Evolutionary conservation across 257 asterid genomes (phyloP).

Genomic region (Lantana camara): DNA sequence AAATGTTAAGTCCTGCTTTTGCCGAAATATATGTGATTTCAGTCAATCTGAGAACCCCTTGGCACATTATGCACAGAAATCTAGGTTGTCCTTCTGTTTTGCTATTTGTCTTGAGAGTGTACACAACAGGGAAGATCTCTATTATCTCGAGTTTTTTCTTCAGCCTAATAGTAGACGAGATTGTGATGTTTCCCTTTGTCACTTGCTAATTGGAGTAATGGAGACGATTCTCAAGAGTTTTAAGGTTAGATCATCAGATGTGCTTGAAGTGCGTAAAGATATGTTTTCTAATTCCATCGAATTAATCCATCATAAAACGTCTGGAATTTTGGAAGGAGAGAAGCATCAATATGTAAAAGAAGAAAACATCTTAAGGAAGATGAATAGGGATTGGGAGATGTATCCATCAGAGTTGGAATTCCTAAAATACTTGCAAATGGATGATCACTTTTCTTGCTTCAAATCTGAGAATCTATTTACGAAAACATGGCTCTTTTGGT

Average conservation of each 20-base stretch:
- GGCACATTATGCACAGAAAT: slow-evolving; percentile 21
- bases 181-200: neutral
- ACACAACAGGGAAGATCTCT: neutral
- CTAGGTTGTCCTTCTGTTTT: slow-evolving; percentile 2
- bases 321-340: too few relatives aligned
- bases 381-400: neutral
- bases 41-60: slow-evolving; percentile 7
- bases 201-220: neutral
- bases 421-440: neutral
- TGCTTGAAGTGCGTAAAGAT: too few relatives aligned
- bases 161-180: neutral
- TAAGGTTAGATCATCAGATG: neutral
- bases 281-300: too few relatives aligned
- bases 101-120: slow-evolving; percentile 13
- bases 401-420: neutral
- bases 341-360: too few relatives aligned
- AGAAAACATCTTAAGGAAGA: too few relatives aligned
- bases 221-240: neutral
- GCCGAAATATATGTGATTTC: neutral
- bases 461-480: too few relatives aligned
- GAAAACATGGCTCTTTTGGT: neutral
- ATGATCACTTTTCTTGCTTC: neutral
- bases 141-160: neutral
- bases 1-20: neutral
- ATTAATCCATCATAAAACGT: too few relatives aligned